These are phyloP conservation scores for Phaseolus lunatus DNA, from an alignment of 306 rosid genomes.

Conservation along the genomic window DNA sequence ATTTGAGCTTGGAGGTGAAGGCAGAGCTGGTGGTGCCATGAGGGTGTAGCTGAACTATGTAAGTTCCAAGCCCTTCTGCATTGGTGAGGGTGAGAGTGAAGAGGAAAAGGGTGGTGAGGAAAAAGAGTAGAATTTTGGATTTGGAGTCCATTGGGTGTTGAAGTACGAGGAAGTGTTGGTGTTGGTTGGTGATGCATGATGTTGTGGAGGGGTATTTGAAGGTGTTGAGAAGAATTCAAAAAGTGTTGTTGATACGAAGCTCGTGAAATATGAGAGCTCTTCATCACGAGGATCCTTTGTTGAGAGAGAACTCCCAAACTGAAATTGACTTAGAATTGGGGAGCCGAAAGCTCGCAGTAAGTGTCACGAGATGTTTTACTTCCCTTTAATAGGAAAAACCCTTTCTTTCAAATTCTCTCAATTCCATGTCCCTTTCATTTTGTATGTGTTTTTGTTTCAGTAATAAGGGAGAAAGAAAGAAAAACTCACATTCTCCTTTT, in stretches of 20 bases:
- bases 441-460: too few species aligned
- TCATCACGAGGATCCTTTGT: slow-evolving; percentile 91
- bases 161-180: slow-evolving; percentile 38
- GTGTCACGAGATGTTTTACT: slow-evolving; percentile 85
- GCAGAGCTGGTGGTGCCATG: slow-evolving; percentile 54
- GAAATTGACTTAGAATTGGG: slow-evolving; percentile 44
- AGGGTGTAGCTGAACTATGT: slow-evolving; percentile 88
- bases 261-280: slow-evolving; percentile 95
- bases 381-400: slow-evolving; percentile 55
- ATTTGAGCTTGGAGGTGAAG: slow-evolving; percentile 65
- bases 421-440: background rate
- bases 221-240: slow-evolving; percentile 57
- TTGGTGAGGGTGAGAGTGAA: slow-evolving; percentile 46
- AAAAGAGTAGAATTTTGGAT: slow-evolving; percentile 49
- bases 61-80: slow-evolving; percentile 72
- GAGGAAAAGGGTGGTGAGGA: slow-evolving; percentile 48
- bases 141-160: slow-evolving; percentile 61
- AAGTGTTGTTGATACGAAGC: slow-evolving; percentile 62
- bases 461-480: background rate
- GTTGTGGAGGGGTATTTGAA: slow-evolving; percentile 77
- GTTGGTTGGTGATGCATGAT: slow-evolving; percentile 54
- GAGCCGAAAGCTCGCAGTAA: slow-evolving; percentile 52
- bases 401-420: slow-evolving; percentile 53
- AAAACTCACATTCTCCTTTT: background rate
- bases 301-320: slow-evolving; percentile 41